phyloP scores from a whole-genome alignment of 2,329 filamentous ascomycete genomes.

The Aspergillus sp. region DNA sequence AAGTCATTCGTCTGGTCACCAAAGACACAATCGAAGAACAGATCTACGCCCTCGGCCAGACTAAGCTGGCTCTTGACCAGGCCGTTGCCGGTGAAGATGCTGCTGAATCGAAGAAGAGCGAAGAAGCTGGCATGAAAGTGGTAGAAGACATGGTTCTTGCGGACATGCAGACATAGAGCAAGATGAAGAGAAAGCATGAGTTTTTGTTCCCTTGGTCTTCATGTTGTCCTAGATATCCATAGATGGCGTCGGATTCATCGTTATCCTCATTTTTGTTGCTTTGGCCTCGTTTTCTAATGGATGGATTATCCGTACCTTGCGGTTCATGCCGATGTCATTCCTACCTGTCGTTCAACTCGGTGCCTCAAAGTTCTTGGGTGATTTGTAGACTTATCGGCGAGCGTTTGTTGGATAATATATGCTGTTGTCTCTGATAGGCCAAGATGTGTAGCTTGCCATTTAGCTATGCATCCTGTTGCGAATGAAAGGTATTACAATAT shows the following conservation, averaged over 20 bases:
- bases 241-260: background rate
- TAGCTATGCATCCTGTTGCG: background rate
- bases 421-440: background rate
- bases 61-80: slow-evolving; percentile 86
- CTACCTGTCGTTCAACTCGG: too few relatives aligned
- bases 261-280: background rate
- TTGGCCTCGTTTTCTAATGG: background rate
- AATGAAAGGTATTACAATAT: too few relatives aligned
- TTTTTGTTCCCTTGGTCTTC: background rate
- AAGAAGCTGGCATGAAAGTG: slow-evolving; percentile 49
- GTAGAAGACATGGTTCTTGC: slow-evolving; percentile 50
- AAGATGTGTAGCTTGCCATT: background rate
- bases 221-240: background rate
- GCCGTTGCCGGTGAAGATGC: slow-evolving; percentile 61
- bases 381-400: too few relatives aligned
- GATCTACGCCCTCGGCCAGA: slow-evolving; percentile 85
- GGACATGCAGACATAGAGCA: slow-evolving; percentile 28
- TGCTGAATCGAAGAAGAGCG: slow-evolving; percentile 49
- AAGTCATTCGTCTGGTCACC: slow-evolving; percentile 82
- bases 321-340: too few relatives aligned
- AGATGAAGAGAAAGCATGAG: slow-evolving; percentile 11
- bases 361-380: too few relatives aligned
- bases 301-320: too few relatives aligned
- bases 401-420: too few relatives aligned
- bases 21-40: slow-evolving; percentile 85